Base-by-base conservation (phyloP, 345 rosid genomes). In the Brassica nigra region DNA sequence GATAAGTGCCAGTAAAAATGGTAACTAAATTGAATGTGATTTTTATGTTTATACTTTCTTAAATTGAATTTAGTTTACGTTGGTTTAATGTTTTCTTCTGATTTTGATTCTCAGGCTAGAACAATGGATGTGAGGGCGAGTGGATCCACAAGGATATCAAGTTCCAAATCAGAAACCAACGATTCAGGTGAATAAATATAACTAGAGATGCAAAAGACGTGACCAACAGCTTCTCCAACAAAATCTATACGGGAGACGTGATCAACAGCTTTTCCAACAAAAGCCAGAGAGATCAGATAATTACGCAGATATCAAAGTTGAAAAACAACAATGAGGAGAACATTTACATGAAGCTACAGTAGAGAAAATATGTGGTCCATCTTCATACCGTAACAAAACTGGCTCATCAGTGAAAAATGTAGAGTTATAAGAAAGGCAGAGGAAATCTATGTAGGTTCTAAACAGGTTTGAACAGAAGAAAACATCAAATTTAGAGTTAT, bases 401-500 rank as follows among this genome's bases (percentile, higher is more conserved):
- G 27, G 27, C 27, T 23, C 27, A 23, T 23, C 27, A 23, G 27
- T 23, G 27, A 74, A 73, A 66, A 83, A 78, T 44, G 76, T 74
- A 68, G 87, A 90, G 77, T 12, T 75, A 14, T 77, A 85, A 75
- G 88, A 82, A 80, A 77, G 81, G 83, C 72, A 84, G 81, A 90
- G 97, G 77, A 95, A 88, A 83, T 89, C 95, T 77, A 23, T 23
- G 27, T 23, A 23, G 16, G 85, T 62, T 80, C 68, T 86, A 30
- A 84, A 81, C 44, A 83, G 75, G 49, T 76, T 81, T 82, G 83
- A 72, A 73, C 87, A 66, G 88, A 84, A 76, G 88, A 84, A 78
- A 82, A 27, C 65, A 83, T 66, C 86, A 88, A 85, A 75, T 86
- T 86, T 52, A 84, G 80, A 79, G 84, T 75, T 79, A 42, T 94